Conservation (phyloP, 345 rosid species). For the Lepidium aucheri region DNA sequence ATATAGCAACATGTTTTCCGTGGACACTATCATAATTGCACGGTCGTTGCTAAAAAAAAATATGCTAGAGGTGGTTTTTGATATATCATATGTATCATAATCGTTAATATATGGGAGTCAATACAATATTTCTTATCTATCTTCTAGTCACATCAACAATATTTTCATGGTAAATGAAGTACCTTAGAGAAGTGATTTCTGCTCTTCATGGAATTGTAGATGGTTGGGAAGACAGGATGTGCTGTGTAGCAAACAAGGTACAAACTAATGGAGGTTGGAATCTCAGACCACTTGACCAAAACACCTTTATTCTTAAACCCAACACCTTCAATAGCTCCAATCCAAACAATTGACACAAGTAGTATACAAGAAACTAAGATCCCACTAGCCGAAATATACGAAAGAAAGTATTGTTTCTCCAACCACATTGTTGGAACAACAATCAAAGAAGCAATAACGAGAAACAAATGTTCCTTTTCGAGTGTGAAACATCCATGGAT, state of each 20-base stretch:
- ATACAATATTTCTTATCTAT: no score
- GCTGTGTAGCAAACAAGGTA: slow-evolving; percentile 79
- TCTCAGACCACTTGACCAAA: not conserved
- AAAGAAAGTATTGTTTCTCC: not conserved
- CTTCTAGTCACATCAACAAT: no score
- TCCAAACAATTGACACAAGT: not conserved
- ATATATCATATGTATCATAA: no score
- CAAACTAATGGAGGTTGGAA: slow-evolving; percentile 54
- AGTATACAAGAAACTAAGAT: not conserved
- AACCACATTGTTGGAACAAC: not conserved
- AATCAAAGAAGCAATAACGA: not conserved
- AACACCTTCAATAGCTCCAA: not conserved
- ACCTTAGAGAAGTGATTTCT: slow-evolving; percentile 49
- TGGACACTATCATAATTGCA: no score
- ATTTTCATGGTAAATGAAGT: slow-evolving; percentile 11
- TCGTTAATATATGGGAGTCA: no score
- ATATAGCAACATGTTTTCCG: no score
- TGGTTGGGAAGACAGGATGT: slow-evolving; percentile 70
- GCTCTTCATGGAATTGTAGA: slow-evolving; percentile 60
- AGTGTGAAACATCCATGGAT: not conserved
- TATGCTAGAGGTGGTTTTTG: no score
- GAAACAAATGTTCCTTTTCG: not conserved
- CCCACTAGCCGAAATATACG: not conserved
- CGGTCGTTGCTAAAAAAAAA: no score
- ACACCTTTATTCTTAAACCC: not conserved